A percentile compares a stretch with the other conserved stretches of the same genome.
Conservation (phyloP, 305 asterid species). For the Fraxinus paxiana region DNA sequence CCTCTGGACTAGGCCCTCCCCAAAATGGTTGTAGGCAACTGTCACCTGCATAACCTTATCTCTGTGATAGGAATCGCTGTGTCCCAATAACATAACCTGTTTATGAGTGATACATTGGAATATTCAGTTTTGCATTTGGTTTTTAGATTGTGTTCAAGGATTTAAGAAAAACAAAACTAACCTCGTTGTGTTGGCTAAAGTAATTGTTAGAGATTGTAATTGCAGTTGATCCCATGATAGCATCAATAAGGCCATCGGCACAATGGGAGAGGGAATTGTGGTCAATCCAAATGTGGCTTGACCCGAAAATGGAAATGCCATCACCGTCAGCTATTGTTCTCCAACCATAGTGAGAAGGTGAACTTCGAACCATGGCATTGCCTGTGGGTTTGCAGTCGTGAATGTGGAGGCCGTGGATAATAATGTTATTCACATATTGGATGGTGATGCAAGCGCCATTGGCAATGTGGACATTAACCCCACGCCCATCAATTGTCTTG, state of each 20-base stretch:
- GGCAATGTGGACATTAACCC: conserved; percentile 63
- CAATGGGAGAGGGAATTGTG: conserved; percentile 65
- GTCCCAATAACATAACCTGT: conserved; percentile 67
- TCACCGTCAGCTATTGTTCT: conserved; percentile 80
- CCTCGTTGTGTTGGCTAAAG: conserved; percentile 75
- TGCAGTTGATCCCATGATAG: conserved; percentile 81
- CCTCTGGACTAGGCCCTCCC: conserved; percentile 65
- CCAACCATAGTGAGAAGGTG: conserved; percentile 70
- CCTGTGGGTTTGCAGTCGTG: conserved; percentile 71
- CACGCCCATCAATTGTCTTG: conserved; percentile 76
- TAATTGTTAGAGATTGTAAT: conserved; percentile 69
- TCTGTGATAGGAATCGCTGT: conserved; percentile 52
- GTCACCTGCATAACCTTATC: conserved; percentile 77
- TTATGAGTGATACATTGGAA: background rate
- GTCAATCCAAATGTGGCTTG: conserved; percentile 71
- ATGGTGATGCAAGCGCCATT: conserved; percentile 63
- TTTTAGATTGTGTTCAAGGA: background rate
- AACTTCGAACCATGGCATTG: conserved; percentile 73
- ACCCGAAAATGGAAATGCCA: conserved; percentile 59
- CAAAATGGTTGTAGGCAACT: conserved; percentile 72
- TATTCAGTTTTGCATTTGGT: background rate
- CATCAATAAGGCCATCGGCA: conserved; percentile 68
- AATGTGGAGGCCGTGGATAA: conserved; percentile 66
- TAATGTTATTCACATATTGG: conserved; percentile 58
- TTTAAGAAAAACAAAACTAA: background rate